These are phyloP conservation scores for Teunomyces aglyptinius DNA, from an alignment of 805 yeast genomes.

Conservation along the genomic window DNA sequence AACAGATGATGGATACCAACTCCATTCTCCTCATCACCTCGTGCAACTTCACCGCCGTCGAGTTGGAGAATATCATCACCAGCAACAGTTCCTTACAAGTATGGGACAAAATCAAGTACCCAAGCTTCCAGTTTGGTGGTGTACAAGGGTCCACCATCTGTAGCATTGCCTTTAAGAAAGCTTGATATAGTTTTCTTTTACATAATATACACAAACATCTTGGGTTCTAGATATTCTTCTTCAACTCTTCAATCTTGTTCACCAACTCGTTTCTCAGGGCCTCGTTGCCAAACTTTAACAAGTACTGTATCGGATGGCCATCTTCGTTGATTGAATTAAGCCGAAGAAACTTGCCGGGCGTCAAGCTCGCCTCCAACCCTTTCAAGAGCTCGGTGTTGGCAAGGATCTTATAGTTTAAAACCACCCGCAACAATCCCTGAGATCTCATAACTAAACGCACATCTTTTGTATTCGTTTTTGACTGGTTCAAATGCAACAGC, in stretches of 20 bases:
- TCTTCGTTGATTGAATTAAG: conserved; percentile 61
- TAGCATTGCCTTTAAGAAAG: conserved; percentile 70
- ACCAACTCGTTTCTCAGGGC: conserved; percentile 58
- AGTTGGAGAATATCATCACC: conserved; percentile 57
- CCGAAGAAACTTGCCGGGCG: conserved; percentile 81
- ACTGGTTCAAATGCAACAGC: conserved; percentile 70
- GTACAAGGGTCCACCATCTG: conserved; percentile 84
- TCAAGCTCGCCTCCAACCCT: conserved; percentile 85
- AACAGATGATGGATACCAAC: conserved; percentile 51
- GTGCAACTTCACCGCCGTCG: conserved; percentile 88
- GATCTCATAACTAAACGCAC: conserved; percentile 88
- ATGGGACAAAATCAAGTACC: conserved; percentile 73
- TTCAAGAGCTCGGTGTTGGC: conserved; percentile 60
- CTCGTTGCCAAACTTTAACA: conserved; percentile 66
- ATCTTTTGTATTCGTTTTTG: conserved; percentile 33
- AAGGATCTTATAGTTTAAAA: conserved; percentile 70
- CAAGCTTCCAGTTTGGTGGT: conserved; percentile 87
- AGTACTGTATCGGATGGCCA: conserved; percentile 75
- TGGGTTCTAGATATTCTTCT: conserved; percentile 5
- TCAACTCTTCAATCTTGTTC: conserved; percentile 46
- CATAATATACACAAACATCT: not conserved
- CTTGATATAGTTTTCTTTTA: not conserved
- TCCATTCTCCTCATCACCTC: conserved; percentile 77
- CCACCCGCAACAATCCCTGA: conserved; percentile 77
- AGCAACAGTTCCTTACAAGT: conserved; percentile 45